Percentiles rank a stretch among this genome's conserved stretches.
phyloP scores from a whole-genome alignment of 75 land plant genomes.

The Adiantum capillusveneris region DNA sequence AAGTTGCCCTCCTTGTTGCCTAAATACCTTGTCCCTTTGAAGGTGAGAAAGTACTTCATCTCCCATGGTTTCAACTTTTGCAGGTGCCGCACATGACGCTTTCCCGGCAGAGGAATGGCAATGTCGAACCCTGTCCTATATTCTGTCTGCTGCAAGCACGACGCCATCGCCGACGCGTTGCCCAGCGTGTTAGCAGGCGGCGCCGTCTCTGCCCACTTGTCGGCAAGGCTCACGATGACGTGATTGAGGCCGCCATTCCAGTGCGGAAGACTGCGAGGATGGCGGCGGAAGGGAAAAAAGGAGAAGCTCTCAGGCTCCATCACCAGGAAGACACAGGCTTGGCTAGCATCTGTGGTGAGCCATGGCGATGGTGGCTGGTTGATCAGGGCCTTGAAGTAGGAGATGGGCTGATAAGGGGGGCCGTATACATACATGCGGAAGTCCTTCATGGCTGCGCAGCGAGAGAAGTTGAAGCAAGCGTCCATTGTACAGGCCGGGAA shows the following conservation, averaged over 20 bases:
- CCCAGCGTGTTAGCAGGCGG: constrained; percentile 16
- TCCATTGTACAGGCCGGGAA: constrained; percentile 42
- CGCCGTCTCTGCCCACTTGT: constrained; percentile 20
- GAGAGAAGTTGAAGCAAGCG: constrained; percentile 36
- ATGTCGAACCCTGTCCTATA: constrained; percentile 36
- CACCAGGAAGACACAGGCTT: constrained; percentile 34
- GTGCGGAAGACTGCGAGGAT: constrained; percentile 17
- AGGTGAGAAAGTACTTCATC: constrained; percentile 22
- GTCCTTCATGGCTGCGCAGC: constrained; percentile 21
- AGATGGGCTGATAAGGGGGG: constrained; percentile 12
- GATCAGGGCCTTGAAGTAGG: constrained; percentile 16
- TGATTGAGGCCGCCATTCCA: constrained; percentile 39
- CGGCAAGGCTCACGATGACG: constrained; percentile 28
- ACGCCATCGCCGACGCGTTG: constrained; percentile 17
- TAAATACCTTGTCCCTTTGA: constrained; percentile 27
- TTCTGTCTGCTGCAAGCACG: constrained; percentile 27
- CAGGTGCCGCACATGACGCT: too few species aligned
- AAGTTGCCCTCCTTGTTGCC: constrained; percentile 20
- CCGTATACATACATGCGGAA: constrained; percentile 21
- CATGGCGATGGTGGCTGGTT: constrained; percentile 19
- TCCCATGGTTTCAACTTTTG: constrained; percentile 7
- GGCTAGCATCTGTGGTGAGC: constrained; percentile 25
- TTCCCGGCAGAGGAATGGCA: constrained; percentile 30
- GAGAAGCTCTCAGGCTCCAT: too few species aligned
- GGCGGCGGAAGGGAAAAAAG: too few species aligned